Base-by-base conservation (phyloP, 495 filamentous ascomycete species). In the Neohortaea acidophila region DNA sequence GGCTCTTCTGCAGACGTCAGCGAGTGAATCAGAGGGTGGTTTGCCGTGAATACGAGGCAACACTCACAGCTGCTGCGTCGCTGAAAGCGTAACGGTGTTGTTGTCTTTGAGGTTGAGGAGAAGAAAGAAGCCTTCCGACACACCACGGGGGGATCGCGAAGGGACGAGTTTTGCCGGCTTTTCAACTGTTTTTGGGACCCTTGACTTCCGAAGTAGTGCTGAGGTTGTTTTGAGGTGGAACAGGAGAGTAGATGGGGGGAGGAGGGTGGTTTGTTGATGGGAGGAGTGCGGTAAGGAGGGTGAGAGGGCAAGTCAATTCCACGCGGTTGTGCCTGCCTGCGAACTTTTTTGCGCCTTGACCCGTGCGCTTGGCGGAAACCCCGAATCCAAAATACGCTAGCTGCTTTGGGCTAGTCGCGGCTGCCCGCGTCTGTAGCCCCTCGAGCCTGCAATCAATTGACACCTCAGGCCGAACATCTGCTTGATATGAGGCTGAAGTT, bases 151-250 rank as follows among this genome's bases (percentile, higher is more conserved):
- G 24, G 24, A 7, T 19, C 22, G 34, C 22, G 34, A 26, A 37
- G 20, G 34, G 20, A 26, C 34, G 34, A 22, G 34, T 37, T 37
- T 37, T 37, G n/a, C 20, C 21, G 34, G 21, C 34, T 37, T 37
- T 37, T 37, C 34, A 37, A 37, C 22, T 37, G 24, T 37, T 37
- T 37, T 37, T 37, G 20, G 34, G 21, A 27, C 24, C 10, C 34
- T 37, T 5, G 20, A 37, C 18, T 25, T 27, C 24, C 8, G 8
- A n/a, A 27, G 24, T n/a, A n/a, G 24, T 27, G 24, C 8, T 7
- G 24, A n/a, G 7, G 24, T 7, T 27, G 8, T 7, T 27, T n/a
- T 7, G 24, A 27, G 24, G 24, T 7, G 24, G n/a, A 27, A n/a
- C 7, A n/a, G 24, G 24, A 27, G 24, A n/a, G 24, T 27, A n/a